Base-by-base conservation (phyloP, 2,329 filamentous ascomycete genomes). In the Lasiodiplodia hormozganensis region DNA sequence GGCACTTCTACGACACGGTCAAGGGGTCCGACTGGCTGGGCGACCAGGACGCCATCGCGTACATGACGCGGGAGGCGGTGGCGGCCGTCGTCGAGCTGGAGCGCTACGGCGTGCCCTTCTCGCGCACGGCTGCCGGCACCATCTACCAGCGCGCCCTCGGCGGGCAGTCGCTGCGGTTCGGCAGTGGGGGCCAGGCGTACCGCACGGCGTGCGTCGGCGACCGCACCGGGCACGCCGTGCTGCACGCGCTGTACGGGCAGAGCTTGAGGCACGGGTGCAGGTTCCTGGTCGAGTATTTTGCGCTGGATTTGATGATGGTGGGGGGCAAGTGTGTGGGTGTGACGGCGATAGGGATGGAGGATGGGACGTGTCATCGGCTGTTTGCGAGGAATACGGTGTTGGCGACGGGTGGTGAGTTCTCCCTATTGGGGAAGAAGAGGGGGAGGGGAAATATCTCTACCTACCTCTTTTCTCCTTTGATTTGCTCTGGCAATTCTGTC, bases 1-100 rank as follows among this genome's bases (percentile, higher is more conserved):
- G 85, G 85, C 86, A 88, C 74, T 86, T 87, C 83, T 88, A 87
- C 76, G 85, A 87, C 73, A 87, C 85, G 0, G 85, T 87, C 43
- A 87, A 87, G 77, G 86, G 86, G 16, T 84, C 82, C 10, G 86
- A 88, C 75, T 88, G 86, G 86, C 81, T 87, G 4, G 86, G 86
- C 57, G 86, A 88, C 73, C 86, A 88, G 76, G 85, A 87, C 72
- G 85, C 86, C 31, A 87, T 88, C 68, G 85, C 87, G 74, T 87
- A 87, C 76, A 87, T 88, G 86, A 86, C 84, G 8, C 79, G 84
- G 68, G 85, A 86, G 77, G 85, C 86, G 8, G 82, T 85, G 8
- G 80, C 82, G 64, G 84, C 84, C 12, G 83, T 88, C 43, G 84
- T 85, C 71, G 86, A 88, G 74, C 78, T 87, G 34, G 85, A 87